Base-by-base conservation (phyloP, 805 yeast species). In the Wickerhamiella dianesei region DNA sequence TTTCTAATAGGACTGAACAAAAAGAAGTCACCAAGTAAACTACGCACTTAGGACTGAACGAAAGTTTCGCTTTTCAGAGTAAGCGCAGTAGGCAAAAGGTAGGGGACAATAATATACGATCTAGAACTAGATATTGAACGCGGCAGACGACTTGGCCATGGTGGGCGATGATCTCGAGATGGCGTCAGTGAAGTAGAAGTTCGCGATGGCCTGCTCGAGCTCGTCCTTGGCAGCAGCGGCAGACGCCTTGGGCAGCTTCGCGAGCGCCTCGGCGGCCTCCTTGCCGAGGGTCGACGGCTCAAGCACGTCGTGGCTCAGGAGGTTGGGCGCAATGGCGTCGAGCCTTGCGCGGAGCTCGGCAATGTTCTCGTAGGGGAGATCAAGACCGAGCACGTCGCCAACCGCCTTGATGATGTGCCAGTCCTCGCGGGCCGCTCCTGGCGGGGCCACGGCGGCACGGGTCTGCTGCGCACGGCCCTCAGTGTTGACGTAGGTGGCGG, bases 351-450 rank as follows among this genome's bases (percentile, higher is more conserved):
- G 80, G 45, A 84, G 67, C 50, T 80, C 74, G 56, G 75, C 73
- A 39, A 74, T 62, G 61, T 80, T 86, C 61, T 84, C 89, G 62
- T 85, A 84, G 32, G 88, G 88, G 57, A 84, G 72, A 1, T 80
- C 68, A 36, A 72, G 74, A 44, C 77, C 79, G 53, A 85, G 66
- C 62, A 80, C 82, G 64, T 85, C 94, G 47, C 84, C 76, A 49
- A 82, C 72, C 2, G 94, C 95, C 66, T 88, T 77, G 56, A 85
- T 64, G 52, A 84, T 81, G 68, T 80, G 80, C 95, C 95, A 84
- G 67, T 85, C 95, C 65, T 84, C 94, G 64, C 95, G 80, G 41
- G 95, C 92, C 43, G 75, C 82, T 22, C 92, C 94, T 42, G 94
- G 94, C 5, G 92, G 80, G 52, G 80, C 82, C 22, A 84, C 79